phyloP scores from a whole-genome alignment of 148 eudicot species.

The Silene conica region DNA sequence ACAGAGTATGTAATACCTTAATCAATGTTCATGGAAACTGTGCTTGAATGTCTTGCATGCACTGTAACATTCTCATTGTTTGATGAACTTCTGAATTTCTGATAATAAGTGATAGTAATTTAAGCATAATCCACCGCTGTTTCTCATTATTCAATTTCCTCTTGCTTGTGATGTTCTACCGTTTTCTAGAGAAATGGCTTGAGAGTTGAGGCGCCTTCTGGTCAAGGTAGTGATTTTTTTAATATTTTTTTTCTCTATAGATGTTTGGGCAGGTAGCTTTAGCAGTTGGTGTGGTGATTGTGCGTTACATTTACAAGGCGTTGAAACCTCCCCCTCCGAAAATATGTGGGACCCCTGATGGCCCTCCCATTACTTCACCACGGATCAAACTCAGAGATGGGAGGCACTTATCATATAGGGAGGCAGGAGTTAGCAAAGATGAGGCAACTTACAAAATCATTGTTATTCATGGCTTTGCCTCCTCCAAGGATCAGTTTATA shows the following conservation, averaged over 20 bases:
- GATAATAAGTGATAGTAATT: too few relatives aligned
- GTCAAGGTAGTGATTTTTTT: background rate
- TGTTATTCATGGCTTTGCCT: constrained; percentile 51
- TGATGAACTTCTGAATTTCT: background rate
- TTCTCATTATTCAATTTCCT: background rate
- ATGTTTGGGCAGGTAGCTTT: constrained; percentile 49
- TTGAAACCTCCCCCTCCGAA: constrained; percentile 52
- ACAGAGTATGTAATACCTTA: too few relatives aligned
- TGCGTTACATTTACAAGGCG: constrained; percentile 42
- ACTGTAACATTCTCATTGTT: background rate
- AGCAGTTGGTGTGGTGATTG: constrained; percentile 31
- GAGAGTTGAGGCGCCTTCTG: background rate
- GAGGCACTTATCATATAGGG: constrained; percentile 68
- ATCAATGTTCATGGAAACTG: too few relatives aligned
- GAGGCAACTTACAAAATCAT: constrained; percentile 59
- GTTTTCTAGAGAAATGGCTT: background rate
- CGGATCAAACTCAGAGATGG: constrained; percentile 65
- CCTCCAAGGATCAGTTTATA: constrained; percentile 50
- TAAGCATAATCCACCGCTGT: too few relatives aligned
- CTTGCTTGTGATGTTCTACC: background rate
- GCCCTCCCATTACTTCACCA: constrained; percentile 63
- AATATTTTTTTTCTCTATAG: constrained; percentile 10
- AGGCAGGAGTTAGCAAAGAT: constrained; percentile 53
- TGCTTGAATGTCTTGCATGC: background rate
- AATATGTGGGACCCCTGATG: constrained; percentile 58